A percentile compares a stretch with the other conserved stretches of the same genome.
phyloP scores from a whole-genome alignment of 2,329 filamentous ascomycete species.

The Cladosporium cucumerinum region DNA sequence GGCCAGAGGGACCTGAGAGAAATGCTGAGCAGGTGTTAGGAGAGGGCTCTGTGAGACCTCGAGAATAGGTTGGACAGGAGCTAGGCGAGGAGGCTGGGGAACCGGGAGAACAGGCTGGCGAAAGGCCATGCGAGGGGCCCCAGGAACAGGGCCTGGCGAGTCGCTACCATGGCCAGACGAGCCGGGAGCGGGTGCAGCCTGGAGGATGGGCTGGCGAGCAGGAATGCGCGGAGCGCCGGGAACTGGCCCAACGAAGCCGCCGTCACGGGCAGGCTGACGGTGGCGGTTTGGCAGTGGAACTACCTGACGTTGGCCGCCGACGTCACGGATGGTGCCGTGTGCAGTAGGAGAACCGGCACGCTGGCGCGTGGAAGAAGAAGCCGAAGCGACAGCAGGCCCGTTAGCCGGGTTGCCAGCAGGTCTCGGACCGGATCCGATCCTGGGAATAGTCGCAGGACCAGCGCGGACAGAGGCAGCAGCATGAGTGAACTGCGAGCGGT shows the following conservation, averaged over 20 bases:
- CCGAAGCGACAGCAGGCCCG: not conserved
- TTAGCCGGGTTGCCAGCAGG: not conserved
- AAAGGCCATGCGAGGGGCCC: too few relatives aligned
- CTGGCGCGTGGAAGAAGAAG: not conserved
- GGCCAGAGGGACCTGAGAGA: not conserved
- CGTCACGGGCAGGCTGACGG: not conserved
- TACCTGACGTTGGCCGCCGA: not conserved
- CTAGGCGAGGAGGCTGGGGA: not conserved
- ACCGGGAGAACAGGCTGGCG: not conserved
- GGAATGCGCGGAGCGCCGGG: not conserved
- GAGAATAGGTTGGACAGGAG: not conserved
- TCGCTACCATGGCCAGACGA: too few relatives aligned
- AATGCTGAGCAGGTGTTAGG: not conserved
- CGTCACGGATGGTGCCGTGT: not conserved
- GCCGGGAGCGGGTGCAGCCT: too few relatives aligned
- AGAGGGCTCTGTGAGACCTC: not conserved
- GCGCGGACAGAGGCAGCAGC: not conserved
- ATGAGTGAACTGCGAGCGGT: not conserved
- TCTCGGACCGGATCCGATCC: not conserved
- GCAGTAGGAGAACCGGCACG: not conserved
- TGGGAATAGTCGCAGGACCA: not conserved
- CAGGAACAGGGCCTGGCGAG: too few relatives aligned
- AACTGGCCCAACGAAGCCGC: not conserved
- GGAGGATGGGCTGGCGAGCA: too few relatives aligned
- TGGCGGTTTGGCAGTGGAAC: not conserved